Evolutionary conservation across 2,329 filamentous ascomycete genomes (phyloP), one percentile per base, ranked within the genome.

Genomic region (Cyclaneusma minus): DNA sequence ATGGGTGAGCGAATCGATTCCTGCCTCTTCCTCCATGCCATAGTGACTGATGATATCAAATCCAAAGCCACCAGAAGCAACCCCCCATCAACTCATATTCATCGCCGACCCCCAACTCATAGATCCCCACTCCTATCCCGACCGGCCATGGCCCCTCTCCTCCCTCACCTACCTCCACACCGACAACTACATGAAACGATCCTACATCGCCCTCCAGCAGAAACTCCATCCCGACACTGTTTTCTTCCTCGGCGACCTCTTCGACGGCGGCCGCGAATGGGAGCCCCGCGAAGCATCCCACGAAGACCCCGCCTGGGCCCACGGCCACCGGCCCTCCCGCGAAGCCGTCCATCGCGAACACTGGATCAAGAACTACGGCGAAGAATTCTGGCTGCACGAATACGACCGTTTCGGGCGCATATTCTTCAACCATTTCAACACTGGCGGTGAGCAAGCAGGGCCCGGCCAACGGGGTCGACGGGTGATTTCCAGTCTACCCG

Each of bases 191-290:
- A 67, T 98, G 36, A 72, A 75, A 21, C 72, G 85, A 21, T 74
- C 79, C 6, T 95, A 91, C 48, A 66, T 61, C n/a, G 65, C 75
- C 28, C 64, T 95, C 31, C 83, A 93, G 43, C 56, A 64, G 11
- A 56, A 68, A 11, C 60, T 95, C 9, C 67, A 68, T n/a, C 89
- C 89, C 0, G 83, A 94, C 46, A 85, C 80, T 10, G 60, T 92
- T 1, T 69, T 94, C 45, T 95, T 98, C 45, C 59, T 98, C 0
- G 89, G 89, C 6, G 89, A 98, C 46, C 58, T 98, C 1, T 94
- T 98, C 43, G 89, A 98, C 45, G 89, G 89, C 4, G 89, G 89
- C 6, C 68, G 89, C 38, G 89, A 98, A 57, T 98, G 89, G 89
- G 78, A 75, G 38, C 87, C 85, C 8, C 56, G 52, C 3, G 60